phyloP scores from a whole-genome alignment of 2,329 filamentous ascomycete genomes.

The Aspergillus melleus region DNA sequence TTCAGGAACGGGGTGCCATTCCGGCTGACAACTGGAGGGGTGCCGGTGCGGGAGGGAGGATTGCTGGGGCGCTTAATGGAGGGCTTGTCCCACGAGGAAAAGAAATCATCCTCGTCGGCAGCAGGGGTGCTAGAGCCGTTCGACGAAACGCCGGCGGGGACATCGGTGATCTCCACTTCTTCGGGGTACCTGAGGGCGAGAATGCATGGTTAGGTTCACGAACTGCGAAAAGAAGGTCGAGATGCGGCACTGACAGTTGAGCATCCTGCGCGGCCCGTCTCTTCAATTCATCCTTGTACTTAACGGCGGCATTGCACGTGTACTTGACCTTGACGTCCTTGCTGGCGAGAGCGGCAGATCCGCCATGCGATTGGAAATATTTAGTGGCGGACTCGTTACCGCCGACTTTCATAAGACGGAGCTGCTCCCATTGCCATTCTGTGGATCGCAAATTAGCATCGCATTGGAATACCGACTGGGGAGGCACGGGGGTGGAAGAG shows the following conservation, averaged over 20 bases:
- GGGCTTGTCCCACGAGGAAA: slow-evolving; percentile 98
- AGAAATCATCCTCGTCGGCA: slow-evolving; percentile 91
- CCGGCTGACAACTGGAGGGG: slow-evolving; percentile 76
- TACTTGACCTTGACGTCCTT: slow-evolving; percentile 98
- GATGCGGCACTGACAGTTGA: slow-evolving; percentile 65
- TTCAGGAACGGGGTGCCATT: slow-evolving; percentile 89
- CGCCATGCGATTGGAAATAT: slow-evolving; percentile 96
- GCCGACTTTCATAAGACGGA: slow-evolving; percentile 96
- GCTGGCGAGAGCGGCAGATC: slow-evolving; percentile 88
- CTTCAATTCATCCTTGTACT: slow-evolving; percentile 97
- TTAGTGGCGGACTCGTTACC: slow-evolving; percentile 98
- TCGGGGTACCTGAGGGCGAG: slow-evolving; percentile 65
- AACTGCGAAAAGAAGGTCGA: not conserved
- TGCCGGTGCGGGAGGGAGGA: slow-evolving; percentile 83
- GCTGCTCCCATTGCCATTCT: slow-evolving; percentile 99
- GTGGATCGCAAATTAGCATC: slow-evolving; percentile 23
- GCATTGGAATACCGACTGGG: not conserved
- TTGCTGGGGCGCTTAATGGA: slow-evolving; percentile 95
- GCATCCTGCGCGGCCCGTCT: slow-evolving; percentile 79
- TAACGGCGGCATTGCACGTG: slow-evolving; percentile 84
- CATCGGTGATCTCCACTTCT: slow-evolving; percentile 82
- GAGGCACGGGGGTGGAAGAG: slow-evolving; percentile 4
- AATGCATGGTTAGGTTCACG: slow-evolving; percentile 10
- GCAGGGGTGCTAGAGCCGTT: slow-evolving; percentile 75
- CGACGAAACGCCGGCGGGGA: slow-evolving; percentile 56